phyloP scores from a whole-genome alignment of 345 rosid genomes.

The Camelina neglecta region DNA sequence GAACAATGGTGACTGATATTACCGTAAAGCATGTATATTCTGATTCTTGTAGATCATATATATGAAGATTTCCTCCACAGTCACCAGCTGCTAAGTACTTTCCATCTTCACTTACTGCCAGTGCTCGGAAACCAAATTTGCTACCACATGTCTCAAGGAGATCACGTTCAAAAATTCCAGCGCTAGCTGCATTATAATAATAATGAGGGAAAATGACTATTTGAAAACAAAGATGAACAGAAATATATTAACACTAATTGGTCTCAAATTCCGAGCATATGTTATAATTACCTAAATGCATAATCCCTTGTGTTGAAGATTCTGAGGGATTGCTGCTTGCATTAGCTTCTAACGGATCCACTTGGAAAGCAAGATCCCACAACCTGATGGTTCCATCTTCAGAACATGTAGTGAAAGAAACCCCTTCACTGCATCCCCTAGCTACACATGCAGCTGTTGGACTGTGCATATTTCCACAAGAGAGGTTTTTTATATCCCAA shows the following conservation, averaged over 20 bases:
- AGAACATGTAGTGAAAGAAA: slow-evolving; percentile 87
- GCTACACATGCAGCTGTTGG: slow-evolving; percentile 72
- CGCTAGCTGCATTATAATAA: slow-evolving; percentile 53
- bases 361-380: slow-evolving; percentile 76
- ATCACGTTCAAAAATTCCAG: slow-evolving; percentile 76
- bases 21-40: slow-evolving; percentile 73
- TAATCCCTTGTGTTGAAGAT: slow-evolving; percentile 41
- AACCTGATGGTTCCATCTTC: slow-evolving; percentile 83
- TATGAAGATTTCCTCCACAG: slow-evolving; percentile 82
- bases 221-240: slow-evolving; percentile 19
- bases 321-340: slow-evolving; percentile 39
- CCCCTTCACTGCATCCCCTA: slow-evolving; percentile 83
- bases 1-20: slow-evolving; percentile 15
- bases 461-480: slow-evolving; percentile 78
- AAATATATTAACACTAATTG: background rate
- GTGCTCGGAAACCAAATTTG: slow-evolving; percentile 68
- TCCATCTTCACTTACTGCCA: slow-evolving; percentile 79
- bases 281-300: slow-evolving; percentile 57
- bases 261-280: background rate
- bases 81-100: slow-evolving; percentile 85
- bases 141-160: slow-evolving; percentile 53
- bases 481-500: slow-evolving; percentile 83
- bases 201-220: slow-evolving; percentile 23
- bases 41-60: slow-evolving; percentile 66
- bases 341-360: slow-evolving; percentile 45